A percentile compares a stretch with the other conserved stretches of the same genome.
Evolutionary conservation across 371 early-diverging fungal genomes (phyloP).

Genomic region (Gilbertella persicaria): DNA sequence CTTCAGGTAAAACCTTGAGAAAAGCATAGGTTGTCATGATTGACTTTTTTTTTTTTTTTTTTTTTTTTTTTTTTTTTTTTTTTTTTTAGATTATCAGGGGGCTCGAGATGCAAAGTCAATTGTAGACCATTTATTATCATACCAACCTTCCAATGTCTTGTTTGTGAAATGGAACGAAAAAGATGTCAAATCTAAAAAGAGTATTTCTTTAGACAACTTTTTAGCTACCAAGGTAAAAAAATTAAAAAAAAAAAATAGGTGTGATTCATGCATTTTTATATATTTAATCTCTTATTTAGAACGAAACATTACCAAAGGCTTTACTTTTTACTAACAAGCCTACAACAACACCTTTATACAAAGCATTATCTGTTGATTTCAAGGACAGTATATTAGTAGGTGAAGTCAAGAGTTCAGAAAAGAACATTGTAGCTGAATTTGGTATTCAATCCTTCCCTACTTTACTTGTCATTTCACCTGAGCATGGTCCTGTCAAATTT

Average conservation of each 20-base stretch:
- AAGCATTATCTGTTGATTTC: conserved; percentile 81
- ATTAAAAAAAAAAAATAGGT: neutral
- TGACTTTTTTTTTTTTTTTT: no score
- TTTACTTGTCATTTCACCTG: conserved; percentile 57
- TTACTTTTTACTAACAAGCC: conserved; percentile 78
- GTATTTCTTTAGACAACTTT: conserved; percentile 57
- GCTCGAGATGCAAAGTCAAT: conserved; percentile 78
- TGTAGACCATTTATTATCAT: conserved; percentile 63
- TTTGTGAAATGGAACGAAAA: conserved; percentile 51
- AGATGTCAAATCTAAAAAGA: conserved; percentile 55
- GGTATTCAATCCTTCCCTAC: conserved; percentile 65
- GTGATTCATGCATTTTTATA: neutral
- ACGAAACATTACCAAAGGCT: conserved; percentile 60
- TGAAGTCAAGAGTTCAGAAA: conserved; percentile 64
- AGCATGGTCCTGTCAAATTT: conserved; percentile 32
- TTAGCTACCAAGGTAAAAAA: conserved; percentile 53
- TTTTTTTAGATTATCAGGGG: conserved; percentile 78
- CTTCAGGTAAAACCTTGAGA: conserved; percentile 38
- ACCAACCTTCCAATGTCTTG: conserved; percentile 62
- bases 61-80: no score
- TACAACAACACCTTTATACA: conserved; percentile 77
- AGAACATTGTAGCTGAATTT: conserved; percentile 51
- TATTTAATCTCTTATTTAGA: conserved; percentile 25
- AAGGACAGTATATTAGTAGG: conserved; percentile 70
- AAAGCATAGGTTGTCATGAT: neutral